Conservation (phyloP, 139 green algal species). For the Nannochloris sp. region DNA sequence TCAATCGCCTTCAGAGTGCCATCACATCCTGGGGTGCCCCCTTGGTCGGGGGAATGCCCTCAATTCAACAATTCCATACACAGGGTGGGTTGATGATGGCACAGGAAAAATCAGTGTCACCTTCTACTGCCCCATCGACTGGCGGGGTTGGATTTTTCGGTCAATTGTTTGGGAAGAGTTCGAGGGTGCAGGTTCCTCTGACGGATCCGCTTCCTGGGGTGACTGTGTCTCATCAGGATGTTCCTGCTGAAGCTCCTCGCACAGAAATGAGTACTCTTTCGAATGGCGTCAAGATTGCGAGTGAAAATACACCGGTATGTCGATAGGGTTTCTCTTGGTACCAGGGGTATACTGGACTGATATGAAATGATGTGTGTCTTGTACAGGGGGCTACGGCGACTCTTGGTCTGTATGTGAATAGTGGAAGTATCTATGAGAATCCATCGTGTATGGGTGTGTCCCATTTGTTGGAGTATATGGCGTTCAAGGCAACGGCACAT, state of each 20-base stretch:
- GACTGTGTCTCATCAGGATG: constrained; percentile 6
- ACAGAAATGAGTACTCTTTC: constrained; percentile 74
- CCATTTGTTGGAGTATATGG: constrained; percentile 87
- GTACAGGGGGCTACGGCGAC: constrained; percentile 76
- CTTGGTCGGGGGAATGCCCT: too few relatives aligned
- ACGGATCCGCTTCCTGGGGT: constrained; percentile 65
- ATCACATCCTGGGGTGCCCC: too few relatives aligned
- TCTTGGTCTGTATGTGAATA: constrained; percentile 84
- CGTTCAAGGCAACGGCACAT: constrained; percentile 81
- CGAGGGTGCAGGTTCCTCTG: constrained; percentile 45
- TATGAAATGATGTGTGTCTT: neutral
- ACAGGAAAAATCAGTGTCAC: too few relatives aligned
- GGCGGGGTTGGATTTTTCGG: constrained; percentile 18
- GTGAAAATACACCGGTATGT: constrained; percentile 73
- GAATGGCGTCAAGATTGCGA: constrained; percentile 82
- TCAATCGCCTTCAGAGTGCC: too few relatives aligned
- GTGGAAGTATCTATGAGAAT: constrained; percentile 69
- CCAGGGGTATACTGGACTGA: neutral
- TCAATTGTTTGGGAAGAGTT: constrained; percentile 25
- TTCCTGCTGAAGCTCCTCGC: constrained; percentile 27
- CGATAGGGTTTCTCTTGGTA: neutral
- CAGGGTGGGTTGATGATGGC: too few relatives aligned
- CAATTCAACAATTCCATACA: too few relatives aligned
- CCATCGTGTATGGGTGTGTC: constrained; percentile 50
- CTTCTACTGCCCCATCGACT: neutral